A percentile compares a stretch with the other conserved stretches of the same genome.
Evolutionary conservation across 2,329 filamentous ascomycete species (phyloP).

Genomic region (Diaporthe batatas): DNA sequence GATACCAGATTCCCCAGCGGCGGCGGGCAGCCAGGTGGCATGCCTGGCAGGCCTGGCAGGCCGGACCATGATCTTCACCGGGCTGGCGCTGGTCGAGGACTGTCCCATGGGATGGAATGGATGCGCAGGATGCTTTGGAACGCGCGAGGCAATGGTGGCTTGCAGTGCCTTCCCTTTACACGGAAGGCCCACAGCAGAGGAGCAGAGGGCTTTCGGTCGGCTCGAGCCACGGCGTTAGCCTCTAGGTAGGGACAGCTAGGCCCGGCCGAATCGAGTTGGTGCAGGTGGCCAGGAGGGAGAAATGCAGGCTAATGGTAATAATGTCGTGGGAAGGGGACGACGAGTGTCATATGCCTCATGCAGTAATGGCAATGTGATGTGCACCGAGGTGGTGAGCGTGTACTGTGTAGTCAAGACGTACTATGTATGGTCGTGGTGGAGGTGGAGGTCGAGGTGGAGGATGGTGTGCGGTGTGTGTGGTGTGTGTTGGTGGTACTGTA

Average conservation of each 20-base stretch:
- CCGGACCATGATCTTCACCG: slow-evolving; percentile 31
- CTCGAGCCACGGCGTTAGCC: slow-evolving; percentile 22
- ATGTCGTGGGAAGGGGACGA: neutral
- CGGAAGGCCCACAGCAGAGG: slow-evolving; percentile 1
- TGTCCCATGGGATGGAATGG: slow-evolving; percentile 37
- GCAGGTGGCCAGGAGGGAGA: neutral
- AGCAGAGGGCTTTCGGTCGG: slow-evolving; percentile 16
- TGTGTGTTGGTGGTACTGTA: neutral
- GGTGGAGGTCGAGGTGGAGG: too few species aligned
- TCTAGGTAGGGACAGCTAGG: slow-evolving; percentile 27
- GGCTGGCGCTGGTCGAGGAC: slow-evolving; percentile 19
- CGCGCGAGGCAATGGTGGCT: slow-evolving; percentile 32
- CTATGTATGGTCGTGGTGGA: neutral
- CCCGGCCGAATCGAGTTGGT: neutral
- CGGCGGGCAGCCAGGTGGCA: slow-evolving; percentile 5
- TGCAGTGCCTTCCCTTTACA: slow-evolving; percentile 8
- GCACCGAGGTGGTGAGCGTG: neutral
- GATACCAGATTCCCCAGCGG: neutral
- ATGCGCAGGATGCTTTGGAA: slow-evolving; percentile 34
- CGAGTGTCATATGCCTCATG: slow-evolving; percentile 8
- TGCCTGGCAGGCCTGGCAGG: slow-evolving; percentile 9
- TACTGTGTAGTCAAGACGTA: slow-evolving; percentile 1
- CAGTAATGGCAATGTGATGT: slow-evolving; percentile 17
- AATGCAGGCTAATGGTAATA: slow-evolving; percentile 1
- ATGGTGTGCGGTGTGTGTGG: too few species aligned